Conservation (phyloP, 306 rosid genomes). For the Rubus idaeus region DNA sequence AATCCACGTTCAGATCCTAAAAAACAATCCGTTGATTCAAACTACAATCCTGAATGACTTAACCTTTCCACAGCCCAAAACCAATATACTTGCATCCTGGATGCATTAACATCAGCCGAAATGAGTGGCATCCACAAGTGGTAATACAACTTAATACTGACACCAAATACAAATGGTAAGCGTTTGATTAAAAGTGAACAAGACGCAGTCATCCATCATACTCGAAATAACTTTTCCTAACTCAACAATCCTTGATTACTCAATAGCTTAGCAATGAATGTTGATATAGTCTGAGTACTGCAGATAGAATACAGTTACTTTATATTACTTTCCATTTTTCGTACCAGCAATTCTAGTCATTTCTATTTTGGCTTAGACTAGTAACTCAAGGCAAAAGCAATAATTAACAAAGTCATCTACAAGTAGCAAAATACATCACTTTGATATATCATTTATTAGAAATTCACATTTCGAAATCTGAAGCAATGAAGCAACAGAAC, state of each 20-base stretch:
- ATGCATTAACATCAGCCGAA: not conserved
- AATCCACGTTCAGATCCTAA: not conserved
- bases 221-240: not conserved
- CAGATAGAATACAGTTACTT: not conserved
- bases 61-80: not conserved
- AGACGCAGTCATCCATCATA: not conserved
- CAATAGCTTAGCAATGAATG: slow-evolving; percentile 7
- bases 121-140: not conserved
- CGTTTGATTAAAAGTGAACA: not conserved
- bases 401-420: not conserved
- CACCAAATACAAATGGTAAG: not conserved
- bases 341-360: not conserved
- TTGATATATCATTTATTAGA: not conserved
- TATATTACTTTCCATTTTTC: not conserved
- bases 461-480: not conserved
- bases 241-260: not conserved
- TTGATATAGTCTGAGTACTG: not conserved
- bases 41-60: not conserved
- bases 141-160: not conserved
- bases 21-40: not conserved
- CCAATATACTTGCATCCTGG: not conserved
- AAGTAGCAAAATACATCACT: not conserved
- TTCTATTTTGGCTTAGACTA: not conserved
- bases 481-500: not conserved
- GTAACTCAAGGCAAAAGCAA: not conserved